phyloP scores from a whole-genome alignment of 352 stramenopile species.

The Globisporangium polare region DNA sequence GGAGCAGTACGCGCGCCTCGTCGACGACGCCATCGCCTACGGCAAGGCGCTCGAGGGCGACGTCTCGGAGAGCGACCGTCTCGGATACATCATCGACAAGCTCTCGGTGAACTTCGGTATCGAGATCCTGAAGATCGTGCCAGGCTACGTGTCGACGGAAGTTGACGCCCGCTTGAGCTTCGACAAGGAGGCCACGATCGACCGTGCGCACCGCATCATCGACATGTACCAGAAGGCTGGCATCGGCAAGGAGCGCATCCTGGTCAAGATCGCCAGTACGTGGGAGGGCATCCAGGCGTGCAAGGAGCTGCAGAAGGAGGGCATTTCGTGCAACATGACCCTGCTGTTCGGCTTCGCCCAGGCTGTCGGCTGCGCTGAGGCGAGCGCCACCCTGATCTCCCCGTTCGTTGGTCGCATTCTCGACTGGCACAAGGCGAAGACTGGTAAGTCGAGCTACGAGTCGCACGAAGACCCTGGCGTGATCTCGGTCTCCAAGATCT shows the following conservation, averaged over 20 bases:
- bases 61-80: conserved; percentile 77
- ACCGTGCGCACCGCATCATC: conserved; percentile 94
- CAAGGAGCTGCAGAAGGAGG: conserved; percentile 94
- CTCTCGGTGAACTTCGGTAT: conserved; percentile 98
- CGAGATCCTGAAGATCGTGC: conserved; percentile 96
- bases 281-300: conserved; percentile 98
- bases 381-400: conserved; percentile 94
- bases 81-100: conserved; percentile 96
- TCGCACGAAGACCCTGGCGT: conserved; percentile 96
- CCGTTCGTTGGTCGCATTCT: conserved; percentile 96
- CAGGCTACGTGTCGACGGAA: conserved; percentile 98
- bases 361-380: conserved; percentile 94
- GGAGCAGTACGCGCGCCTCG: conserved; percentile 94
- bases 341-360: conserved; percentile 98
- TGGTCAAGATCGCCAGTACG: conserved; percentile 98
- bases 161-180: conserved; percentile 97
- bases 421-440: conserved; percentile 97
- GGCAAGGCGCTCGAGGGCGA: conserved; percentile 69
- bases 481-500: conserved; percentile 96
- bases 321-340: conserved; percentile 99
- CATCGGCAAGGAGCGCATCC: conserved; percentile 93
- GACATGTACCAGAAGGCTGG: conserved; percentile 95
- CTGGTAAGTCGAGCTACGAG: conserved; percentile 89
- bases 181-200: conserved; percentile 92
- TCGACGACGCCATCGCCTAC: conserved; percentile 95